phyloP scores from a whole-genome alignment of 352 stramenopile genomes.

The Pythium biforme region DNA sequence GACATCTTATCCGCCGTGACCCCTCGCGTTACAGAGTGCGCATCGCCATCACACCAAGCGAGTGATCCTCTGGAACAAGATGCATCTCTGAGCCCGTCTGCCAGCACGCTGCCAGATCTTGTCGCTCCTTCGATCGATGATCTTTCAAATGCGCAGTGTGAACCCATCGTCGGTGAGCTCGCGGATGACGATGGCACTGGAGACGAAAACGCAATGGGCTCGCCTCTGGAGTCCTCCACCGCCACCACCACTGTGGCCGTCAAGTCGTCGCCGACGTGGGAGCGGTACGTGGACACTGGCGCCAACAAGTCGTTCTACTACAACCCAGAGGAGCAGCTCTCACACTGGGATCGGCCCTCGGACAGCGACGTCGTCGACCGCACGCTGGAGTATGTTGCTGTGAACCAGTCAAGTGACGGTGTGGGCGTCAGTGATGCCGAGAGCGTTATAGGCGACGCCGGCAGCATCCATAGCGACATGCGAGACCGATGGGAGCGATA shows the following conservation, averaged over 20 bases:
- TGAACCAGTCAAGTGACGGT: background rate
- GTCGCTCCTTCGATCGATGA: no score
- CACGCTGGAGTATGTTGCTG: background rate
- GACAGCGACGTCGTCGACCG: conserved; percentile 8
- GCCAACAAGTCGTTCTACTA: conserved; percentile 29
- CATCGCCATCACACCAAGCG: no score
- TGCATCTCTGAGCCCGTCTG: no score
- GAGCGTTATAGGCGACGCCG: background rate
- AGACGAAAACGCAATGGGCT: background rate
- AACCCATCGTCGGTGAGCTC: no score
- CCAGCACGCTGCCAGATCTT: no score
- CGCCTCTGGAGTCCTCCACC: background rate
- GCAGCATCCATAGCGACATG: background rate
- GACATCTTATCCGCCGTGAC: no score
- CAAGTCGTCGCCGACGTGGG: background rate
- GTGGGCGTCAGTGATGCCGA: background rate
- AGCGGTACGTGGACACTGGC: conserved; percentile 21
- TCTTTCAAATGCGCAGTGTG: no score
- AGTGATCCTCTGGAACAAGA: no score
- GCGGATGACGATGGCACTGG: background rate
- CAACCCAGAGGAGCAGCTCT: conserved; percentile 6
- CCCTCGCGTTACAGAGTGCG: no score
- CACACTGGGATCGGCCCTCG: conserved; percentile 22
- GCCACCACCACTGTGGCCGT: background rate
- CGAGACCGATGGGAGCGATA: conserved; percentile 50